Conservation (phyloP, 495 filamentous ascomycete species). For the Parathielavia appendiculata region DNA sequence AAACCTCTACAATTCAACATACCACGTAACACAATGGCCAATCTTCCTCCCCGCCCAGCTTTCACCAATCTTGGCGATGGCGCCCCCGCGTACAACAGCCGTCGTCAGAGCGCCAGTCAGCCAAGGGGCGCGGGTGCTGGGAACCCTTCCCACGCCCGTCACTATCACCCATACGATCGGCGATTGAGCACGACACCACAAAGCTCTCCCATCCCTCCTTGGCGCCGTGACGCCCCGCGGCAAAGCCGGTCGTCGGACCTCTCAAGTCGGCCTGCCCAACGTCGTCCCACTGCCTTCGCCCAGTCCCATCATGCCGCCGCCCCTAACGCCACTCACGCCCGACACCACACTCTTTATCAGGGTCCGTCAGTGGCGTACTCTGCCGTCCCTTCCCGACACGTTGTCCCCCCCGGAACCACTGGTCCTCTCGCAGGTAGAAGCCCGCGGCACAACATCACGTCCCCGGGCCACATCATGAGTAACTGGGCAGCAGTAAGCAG, state of each 20-base stretch:
- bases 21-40: background rate
- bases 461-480: no score
- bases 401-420: background rate
- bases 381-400: background rate
- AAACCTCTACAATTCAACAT: background rate
- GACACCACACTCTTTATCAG: background rate
- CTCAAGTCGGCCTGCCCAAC: background rate
- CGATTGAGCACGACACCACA: background rate
- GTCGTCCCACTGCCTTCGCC: background rate
- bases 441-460: background rate
- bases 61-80: conserved; percentile 8
- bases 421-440: background rate
- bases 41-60: conserved; percentile 1
- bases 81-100: background rate
- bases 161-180: background rate
- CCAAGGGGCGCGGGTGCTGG: background rate
- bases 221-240: background rate
- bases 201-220: background rate
- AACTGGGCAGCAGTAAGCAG: no score
- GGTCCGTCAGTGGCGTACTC: background rate
- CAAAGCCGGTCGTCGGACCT: no score
- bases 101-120: background rate
- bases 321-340: background rate
- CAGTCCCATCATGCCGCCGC: background rate
- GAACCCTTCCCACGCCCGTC: background rate